Evolutionary conservation across 192 early-diverging fungal species (phyloP).

Genomic region (Lobosporangium transversale): DNA sequence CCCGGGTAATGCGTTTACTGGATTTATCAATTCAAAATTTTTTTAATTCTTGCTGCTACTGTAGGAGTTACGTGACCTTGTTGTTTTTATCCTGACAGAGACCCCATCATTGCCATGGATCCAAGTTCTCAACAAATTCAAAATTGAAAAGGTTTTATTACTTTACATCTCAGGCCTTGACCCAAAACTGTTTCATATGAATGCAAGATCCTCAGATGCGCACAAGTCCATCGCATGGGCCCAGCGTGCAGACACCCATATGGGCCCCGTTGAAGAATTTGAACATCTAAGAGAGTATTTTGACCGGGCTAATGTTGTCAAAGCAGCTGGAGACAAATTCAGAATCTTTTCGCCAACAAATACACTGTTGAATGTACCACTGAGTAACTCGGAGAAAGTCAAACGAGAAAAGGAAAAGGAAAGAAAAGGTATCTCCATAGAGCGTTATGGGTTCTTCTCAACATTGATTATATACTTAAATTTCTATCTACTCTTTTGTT

Average conservation of each 20-base stretch:
- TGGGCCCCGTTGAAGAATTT: slow-evolving; percentile 21
- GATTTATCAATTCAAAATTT: no score
- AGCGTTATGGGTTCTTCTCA: background rate
- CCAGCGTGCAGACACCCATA: background rate
- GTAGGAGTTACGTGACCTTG: slow-evolving; percentile 57
- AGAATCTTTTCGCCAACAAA: slow-evolving; percentile 52
- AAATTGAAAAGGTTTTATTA: slow-evolving; percentile 51
- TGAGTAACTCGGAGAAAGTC: slow-evolving; percentile 50
- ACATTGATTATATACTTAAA: background rate
- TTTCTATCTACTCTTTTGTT: background rate
- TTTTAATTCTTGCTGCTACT: background rate
- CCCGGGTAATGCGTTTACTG: no score
- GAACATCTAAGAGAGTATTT: slow-evolving; percentile 24
- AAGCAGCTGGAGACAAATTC: slow-evolving; percentile 42
- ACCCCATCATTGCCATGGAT: slow-evolving; percentile 46
- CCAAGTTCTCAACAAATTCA: slow-evolving; percentile 41
- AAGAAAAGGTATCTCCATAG: slow-evolving; percentile 13
- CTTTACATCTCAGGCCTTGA: slow-evolving; percentile 58
- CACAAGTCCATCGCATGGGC: slow-evolving; percentile 21
- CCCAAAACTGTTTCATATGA: slow-evolving; percentile 49
- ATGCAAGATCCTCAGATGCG: slow-evolving; percentile 27
- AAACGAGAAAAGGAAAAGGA: slow-evolving; percentile 39
- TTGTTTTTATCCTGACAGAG: slow-evolving; percentile 57
- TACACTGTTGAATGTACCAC: slow-evolving; percentile 53
- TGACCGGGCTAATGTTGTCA: slow-evolving; percentile 45